Conservation (phyloP, 2,329 filamentous ascomycete species). For the Penicillium sp. region DNA sequence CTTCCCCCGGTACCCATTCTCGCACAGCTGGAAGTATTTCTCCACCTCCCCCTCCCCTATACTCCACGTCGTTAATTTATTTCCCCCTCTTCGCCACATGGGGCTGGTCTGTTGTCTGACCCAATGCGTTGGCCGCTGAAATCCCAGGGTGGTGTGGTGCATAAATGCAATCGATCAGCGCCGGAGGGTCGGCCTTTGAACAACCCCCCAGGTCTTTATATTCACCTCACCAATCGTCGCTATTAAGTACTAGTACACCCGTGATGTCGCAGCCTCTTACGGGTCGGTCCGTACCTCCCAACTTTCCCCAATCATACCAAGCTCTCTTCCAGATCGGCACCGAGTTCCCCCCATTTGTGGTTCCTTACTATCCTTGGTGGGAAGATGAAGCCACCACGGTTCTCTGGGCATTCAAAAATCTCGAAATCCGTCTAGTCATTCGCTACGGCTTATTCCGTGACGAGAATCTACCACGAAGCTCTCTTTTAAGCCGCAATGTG, state of each 20-base stretch:
- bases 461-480: slow-evolving; percentile 38
- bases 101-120: slow-evolving; percentile 9
- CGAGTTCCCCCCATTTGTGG: slow-evolving; percentile 39
- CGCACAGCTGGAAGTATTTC: not conserved
- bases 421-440: slow-evolving; percentile 42
- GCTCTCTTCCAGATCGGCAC: slow-evolving; percentile 34
- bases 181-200: slow-evolving; percentile 14
- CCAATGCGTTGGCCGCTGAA: slow-evolving; percentile 18
- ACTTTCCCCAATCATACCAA: slow-evolving; percentile 27
- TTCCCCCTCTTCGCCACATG: slow-evolving; percentile 13
- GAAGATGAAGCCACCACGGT: slow-evolving; percentile 45
- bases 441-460: slow-evolving; percentile 44
- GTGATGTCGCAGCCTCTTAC: slow-evolving; percentile 14
- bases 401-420: slow-evolving; percentile 44
- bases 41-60: not conserved
- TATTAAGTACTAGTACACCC: not conserved
- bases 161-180: slow-evolving; percentile 26
- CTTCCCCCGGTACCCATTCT: slow-evolving; percentile 2
- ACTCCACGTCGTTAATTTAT: slow-evolving; percentile 1
- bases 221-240: not conserved
- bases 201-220: slow-evolving; percentile 6
- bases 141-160: slow-evolving; percentile 11
- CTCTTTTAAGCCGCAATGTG: slow-evolving; percentile 38
- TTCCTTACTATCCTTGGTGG: slow-evolving; percentile 46
- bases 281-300: slow-evolving; percentile 6